Percentiles rank a stretch among this genome's conserved stretches.
Conservation (phyloP, 305 asterid genomes). For the Vinca major region DNA sequence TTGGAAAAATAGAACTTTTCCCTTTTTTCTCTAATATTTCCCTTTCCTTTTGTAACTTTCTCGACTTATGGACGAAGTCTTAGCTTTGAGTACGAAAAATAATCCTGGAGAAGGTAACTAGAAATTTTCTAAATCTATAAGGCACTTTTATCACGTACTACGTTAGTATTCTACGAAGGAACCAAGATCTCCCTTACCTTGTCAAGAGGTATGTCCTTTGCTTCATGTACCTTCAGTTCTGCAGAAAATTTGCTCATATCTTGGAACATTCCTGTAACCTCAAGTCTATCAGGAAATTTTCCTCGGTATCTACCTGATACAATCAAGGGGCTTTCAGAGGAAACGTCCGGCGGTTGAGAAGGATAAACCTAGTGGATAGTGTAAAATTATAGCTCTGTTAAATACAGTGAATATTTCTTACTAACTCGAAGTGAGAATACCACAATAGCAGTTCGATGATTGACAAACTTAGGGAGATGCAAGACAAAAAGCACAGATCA, state of each 20-base stretch:
- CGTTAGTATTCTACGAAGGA: neutral
- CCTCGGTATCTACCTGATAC: conserved; percentile 81
- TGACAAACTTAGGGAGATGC: neutral
- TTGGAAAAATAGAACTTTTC: too few relatives aligned
- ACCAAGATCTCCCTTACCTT: conserved; percentile 39
- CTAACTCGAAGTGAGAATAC: neutral
- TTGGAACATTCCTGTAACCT: conserved; percentile 49
- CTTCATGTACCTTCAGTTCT: conserved; percentile 56
- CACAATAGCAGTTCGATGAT: neutral
- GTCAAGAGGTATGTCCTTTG: conserved; percentile 58
- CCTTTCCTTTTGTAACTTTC: neutral
- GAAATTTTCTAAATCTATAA: neutral
- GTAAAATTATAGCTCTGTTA: conserved; percentile 15
- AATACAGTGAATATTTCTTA: neutral
- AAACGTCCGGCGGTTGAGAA: conserved; percentile 68
- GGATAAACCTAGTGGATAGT: conserved; percentile 59
- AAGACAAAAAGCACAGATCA: neutral
- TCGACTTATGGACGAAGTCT: neutral
- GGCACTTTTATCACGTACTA: neutral
- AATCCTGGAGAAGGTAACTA: neutral
- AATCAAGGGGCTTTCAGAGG: conserved; percentile 67
- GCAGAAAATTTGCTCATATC: conserved; percentile 49
- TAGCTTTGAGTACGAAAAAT: neutral
- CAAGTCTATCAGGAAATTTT: conserved; percentile 52
- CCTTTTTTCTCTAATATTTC: too few relatives aligned